Percentiles rank a stretch among this genome's conserved stretches.
phyloP scores from a whole-genome alignment of 2,329 filamentous ascomycete genomes.

The Xylaria arbuscula region DNA sequence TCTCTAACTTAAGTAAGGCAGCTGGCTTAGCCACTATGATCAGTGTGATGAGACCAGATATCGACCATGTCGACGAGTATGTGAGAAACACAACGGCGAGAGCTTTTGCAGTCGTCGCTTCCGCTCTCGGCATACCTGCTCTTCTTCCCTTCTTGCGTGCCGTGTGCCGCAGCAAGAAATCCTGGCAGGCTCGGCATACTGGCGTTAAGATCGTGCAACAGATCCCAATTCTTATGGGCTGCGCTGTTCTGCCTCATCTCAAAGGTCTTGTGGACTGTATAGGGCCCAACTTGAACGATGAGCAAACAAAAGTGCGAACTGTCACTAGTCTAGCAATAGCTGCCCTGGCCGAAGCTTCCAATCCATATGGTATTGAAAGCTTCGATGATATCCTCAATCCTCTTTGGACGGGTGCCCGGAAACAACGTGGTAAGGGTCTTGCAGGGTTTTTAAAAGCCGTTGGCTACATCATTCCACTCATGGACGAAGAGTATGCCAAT shows the following conservation, averaged over 20 bases:
- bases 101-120: slow-evolving; percentile 97
- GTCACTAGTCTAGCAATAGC: slow-evolving; percentile 96
- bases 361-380: slow-evolving; percentile 98
- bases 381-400: slow-evolving; percentile 98
- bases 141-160: slow-evolving; percentile 94
- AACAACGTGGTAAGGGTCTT: slow-evolving; percentile 95
- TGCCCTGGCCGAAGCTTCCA: slow-evolving; percentile 93
- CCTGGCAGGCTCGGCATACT: slow-evolving; percentile 97
- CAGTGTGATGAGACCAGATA: slow-evolving; percentile 98
- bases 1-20: slow-evolving; percentile 96
- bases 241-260: slow-evolving; percentile 92
- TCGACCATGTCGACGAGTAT: slow-evolving; percentile 98
- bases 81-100: slow-evolving; percentile 97
- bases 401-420: slow-evolving; percentile 94
- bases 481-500: slow-evolving; percentile 99
- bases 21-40: slow-evolving; percentile 99
- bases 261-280: slow-evolving; percentile 98
- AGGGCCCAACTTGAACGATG: slow-evolving; percentile 93
- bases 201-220: slow-evolving; percentile 99
- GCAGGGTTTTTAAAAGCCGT: slow-evolving; percentile 97
- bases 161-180: slow-evolving; percentile 98
- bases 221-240: slow-evolving; percentile 98
- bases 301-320: slow-evolving; percentile 97
- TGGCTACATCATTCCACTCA: slow-evolving; percentile 96
- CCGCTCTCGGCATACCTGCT: slow-evolving; percentile 93